phyloP scores from a whole-genome alignment of 345 rosid genomes.

The Syzygium aromaticum region DNA sequence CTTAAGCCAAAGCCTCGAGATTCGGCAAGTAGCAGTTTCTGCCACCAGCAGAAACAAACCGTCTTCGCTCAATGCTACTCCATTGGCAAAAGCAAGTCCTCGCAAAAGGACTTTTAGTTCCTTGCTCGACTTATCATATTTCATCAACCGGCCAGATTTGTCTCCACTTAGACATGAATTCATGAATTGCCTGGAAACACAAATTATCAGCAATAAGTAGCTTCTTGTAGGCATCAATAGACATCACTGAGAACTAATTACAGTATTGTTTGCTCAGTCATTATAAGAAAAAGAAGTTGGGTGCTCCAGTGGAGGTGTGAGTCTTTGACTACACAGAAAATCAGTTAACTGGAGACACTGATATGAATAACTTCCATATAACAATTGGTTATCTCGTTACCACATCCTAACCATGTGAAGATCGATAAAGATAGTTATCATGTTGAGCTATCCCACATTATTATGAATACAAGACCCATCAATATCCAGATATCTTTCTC shows the following conservation, averaged over 20 bases:
- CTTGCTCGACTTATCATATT: conserved; percentile 45
- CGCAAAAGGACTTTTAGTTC: conserved; percentile 37
- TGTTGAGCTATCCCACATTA: not conserved
- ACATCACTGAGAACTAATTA: not conserved
- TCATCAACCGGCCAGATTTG: conserved; percentile 56
- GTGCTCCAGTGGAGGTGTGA: not conserved
- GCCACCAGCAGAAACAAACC: conserved; percentile 42
- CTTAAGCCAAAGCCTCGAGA: conserved; percentile 41
- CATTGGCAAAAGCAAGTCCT: conserved; percentile 65
- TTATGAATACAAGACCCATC: not conserved
- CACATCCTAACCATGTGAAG: not conserved
- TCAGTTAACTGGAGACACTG: not conserved
- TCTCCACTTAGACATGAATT: conserved; percentile 35
- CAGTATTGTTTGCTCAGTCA: not conserved
- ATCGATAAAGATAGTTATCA: not conserved
- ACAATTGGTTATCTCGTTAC: not conserved
- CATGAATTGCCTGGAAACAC: conserved; percentile 42
- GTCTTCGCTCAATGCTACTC: conserved; percentile 65
- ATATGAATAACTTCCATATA: not conserved
- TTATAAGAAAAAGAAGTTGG: not conserved
- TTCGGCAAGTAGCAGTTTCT: conserved; percentile 29
- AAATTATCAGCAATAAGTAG: not conserved
- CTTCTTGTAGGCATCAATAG: not conserved
- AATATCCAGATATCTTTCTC: not conserved
- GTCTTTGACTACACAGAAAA: not conserved